A percentile compares a stretch with the other conserved stretches of the same genome.
These are phyloP conservation scores for Pseudocercospora cruenta DNA, from an alignment of 2,329 filamentous ascomycete genomes.

Conservation along the genomic window DNA sequence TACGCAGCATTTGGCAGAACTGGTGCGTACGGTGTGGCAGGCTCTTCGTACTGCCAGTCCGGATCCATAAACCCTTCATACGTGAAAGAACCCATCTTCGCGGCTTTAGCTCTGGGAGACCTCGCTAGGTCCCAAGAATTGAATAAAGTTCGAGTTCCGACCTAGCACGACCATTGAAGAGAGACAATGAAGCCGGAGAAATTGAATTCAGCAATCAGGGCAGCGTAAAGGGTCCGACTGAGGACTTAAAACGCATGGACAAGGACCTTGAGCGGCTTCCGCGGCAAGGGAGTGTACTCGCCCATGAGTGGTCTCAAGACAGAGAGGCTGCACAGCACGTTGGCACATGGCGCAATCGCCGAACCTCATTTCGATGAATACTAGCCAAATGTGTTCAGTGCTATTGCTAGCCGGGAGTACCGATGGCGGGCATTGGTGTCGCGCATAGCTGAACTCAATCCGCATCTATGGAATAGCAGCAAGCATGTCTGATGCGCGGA, in stretches of 20 bases:
- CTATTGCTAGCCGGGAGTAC: not conserved
- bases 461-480: not conserved
- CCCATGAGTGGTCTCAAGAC: slow-evolving; percentile 1
- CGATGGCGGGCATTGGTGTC: not conserved
- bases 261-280: not conserved
- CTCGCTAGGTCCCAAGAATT: not conserved
- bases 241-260: not conserved
- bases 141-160: not conserved
- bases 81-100: not conserved
- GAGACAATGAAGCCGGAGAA: not conserved
- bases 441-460: slow-evolving; percentile 3
- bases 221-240: not conserved
- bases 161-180: not conserved
- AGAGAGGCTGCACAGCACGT: not conserved
- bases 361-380: not conserved
- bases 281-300: not conserved
- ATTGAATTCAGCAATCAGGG: not conserved
- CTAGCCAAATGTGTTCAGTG: slow-evolving; percentile 6
- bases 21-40: not conserved
- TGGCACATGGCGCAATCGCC: slow-evolving; percentile 3
- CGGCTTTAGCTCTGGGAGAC: not conserved
- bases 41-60: slow-evolving; percentile 1
- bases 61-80: not conserved
- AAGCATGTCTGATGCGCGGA: not conserved
- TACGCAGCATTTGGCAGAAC: not conserved